phyloP scores from a whole-genome alignment of 1,139 yeast genomes.

The Casaregolazyma suthepensis region DNA sequence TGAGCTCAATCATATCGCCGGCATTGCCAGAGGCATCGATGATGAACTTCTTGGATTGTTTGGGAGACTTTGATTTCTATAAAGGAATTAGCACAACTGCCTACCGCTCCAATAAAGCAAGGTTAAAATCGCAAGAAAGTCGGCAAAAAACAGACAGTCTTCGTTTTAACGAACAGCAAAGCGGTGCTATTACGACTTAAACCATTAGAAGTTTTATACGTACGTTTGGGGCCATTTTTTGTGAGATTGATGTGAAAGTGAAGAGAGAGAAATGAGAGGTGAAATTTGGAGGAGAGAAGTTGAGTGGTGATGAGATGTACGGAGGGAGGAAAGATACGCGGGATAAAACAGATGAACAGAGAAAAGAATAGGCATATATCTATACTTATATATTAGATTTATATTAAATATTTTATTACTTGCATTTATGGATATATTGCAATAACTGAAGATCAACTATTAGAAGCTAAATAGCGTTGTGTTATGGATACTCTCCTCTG shows the following conservation, averaged over 20 bases:
- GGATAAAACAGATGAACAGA: background rate
- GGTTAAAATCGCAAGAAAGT: conserved; percentile 6
- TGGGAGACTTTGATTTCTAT: conserved; percentile 57
- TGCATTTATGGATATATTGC: no score
- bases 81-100: conserved; percentile 36
- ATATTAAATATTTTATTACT: no score
- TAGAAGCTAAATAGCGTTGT: no score
- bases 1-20: conserved; percentile 90
- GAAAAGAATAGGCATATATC: no score
- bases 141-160: conserved; percentile 4
- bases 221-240: conserved; percentile 86
- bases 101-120: conserved; percentile 35
- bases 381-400: no score
- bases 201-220: conserved; percentile 38
- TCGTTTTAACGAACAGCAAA: conserved; percentile 22
- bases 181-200: conserved; percentile 21
- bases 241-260: background rate
- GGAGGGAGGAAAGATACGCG: background rate
- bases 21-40: conserved; percentile 98
- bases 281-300: conserved; percentile 1
- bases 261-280: background rate
- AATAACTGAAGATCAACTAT: no score
- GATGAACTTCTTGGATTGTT: conserved; percentile 57
- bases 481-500: no score
- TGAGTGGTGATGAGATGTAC: conserved; percentile 9